Base-by-base conservation (phyloP, 1,139 yeast genomes). In the Lodderomyces beijingensis region DNA sequence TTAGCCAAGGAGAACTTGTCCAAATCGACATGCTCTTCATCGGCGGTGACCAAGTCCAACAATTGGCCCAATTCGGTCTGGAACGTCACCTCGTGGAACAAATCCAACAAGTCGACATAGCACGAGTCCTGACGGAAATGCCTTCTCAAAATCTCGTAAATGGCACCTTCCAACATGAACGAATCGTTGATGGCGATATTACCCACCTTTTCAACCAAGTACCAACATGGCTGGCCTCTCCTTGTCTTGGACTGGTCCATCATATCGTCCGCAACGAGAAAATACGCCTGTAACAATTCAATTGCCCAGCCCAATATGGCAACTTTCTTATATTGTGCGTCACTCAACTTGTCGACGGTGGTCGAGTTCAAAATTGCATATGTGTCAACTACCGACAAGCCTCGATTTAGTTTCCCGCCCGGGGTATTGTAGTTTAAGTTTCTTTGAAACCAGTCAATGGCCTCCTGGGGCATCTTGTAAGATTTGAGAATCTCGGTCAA, bases 211-310 rank as follows among this genome's bases (percentile, higher is more conserved):
- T 79, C 82, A 34, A 66, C 74, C 53, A 68, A 80, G 67, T 89
- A 93, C 98, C 98, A 93, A 65, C 99, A 93, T 47, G 96, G 91
- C 62, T 91, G 97, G 36, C 96, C 97, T 58, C 99, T 81, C 71
- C 99, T 85, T 30, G 98, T 93, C 60, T 87, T 84, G 24, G 96
- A 86, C 47, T 79, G 79, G 62, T 93, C 99, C 99, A 93, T 93
- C 77, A 93, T 93, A 59, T 93, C 99, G 59, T 93, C 99, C 23
- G 97, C 95, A 34, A 93, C 97, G 49, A 93, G 73, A 69, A 93
- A 93, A 60, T 87, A 91, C 2, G 96, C 98, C 64, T 93, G 99
- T 49, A 91, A 72, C 48, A 91, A 72, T 64, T 93, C 99, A 49
- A 93, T 79, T 47, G 89, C 74, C 98, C 98, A 93, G 14, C 99